These are phyloP conservation scores for Chaetomium sp. DNA, from an alignment of 2,329 filamentous ascomycete genomes.

Conservation along the genomic window DNA sequence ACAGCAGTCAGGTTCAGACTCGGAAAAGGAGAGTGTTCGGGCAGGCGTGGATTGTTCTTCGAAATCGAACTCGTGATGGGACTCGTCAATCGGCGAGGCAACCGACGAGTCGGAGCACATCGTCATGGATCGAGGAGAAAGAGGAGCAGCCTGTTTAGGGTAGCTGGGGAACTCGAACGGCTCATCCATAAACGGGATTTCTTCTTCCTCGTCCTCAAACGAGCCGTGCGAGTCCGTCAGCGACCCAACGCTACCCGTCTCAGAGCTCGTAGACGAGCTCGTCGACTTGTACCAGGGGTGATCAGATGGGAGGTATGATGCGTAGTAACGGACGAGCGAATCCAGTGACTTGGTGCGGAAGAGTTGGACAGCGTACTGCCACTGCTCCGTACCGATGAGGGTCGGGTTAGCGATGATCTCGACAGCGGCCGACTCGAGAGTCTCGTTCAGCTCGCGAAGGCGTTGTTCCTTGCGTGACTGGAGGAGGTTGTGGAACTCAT, in stretches of 20 bases:
- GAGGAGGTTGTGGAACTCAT: constrained; percentile 50
- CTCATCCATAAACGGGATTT: constrained; percentile 38
- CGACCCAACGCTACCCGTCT: constrained; percentile 34
- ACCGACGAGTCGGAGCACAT: constrained; percentile 39
- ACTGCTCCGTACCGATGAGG: constrained; percentile 53
- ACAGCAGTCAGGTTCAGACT: constrained; percentile 40
- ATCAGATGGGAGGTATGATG: constrained; percentile 50
- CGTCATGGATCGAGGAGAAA: constrained; percentile 46
- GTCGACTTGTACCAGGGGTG: constrained; percentile 37
- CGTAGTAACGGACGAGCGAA: constrained; percentile 54
- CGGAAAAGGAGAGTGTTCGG: constrained; percentile 47
- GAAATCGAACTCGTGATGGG: constrained; percentile 30
- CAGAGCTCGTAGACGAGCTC: constrained; percentile 33
- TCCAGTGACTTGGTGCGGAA: constrained; percentile 54
- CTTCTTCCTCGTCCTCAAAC: constrained; percentile 36
- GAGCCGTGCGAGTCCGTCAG: constrained; percentile 26
- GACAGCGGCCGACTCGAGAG: constrained; percentile 50
- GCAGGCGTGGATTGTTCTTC: constrained; percentile 34
- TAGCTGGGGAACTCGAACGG: constrained; percentile 31
- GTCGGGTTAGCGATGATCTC: constrained; percentile 56
- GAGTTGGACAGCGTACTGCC: constrained; percentile 52
- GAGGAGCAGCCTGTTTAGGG: constrained; percentile 32
- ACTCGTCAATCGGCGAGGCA: constrained; percentile 32
- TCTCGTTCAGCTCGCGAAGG: constrained; percentile 48
- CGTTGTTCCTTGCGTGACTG: constrained; percentile 48